phyloP scores from a whole-genome alignment of 176 grass and related monocot species.

The Puccinellia tenuiflora region DNA sequence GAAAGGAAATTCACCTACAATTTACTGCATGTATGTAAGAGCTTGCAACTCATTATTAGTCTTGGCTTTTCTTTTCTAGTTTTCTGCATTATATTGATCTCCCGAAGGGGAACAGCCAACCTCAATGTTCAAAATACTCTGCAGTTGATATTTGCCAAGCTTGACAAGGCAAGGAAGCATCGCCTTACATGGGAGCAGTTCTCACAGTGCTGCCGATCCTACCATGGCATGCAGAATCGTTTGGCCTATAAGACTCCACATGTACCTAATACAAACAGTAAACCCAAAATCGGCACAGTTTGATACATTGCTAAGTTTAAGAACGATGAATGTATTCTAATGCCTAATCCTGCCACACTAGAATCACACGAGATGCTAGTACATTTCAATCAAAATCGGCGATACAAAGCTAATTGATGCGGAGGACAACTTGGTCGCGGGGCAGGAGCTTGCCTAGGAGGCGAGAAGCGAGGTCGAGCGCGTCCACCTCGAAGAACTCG shows the following conservation, averaged over 20 bases:
- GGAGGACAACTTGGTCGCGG: conserved; percentile 61
- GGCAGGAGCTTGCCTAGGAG: conserved; percentile 90
- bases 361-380: neutral
- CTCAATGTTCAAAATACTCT: neutral
- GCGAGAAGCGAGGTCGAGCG: conserved; percentile 75
- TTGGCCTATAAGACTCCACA: conserved; percentile 85
- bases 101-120: neutral
- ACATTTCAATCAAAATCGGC: neutral
- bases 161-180: neutral
- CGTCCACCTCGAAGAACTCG: conserved; percentile 71
- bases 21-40: too few relatives aligned
- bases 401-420: too few relatives aligned
- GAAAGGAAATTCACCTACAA: too few relatives aligned
- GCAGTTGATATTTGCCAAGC: neutral
- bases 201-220: conserved; percentile 65
- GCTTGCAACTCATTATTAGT: too few relatives aligned
- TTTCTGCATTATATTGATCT: too few relatives aligned
- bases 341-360: neutral
- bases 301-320: neutral
- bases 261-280: neutral
- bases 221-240: conserved; percentile 87
- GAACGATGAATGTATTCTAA: neutral
- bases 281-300: neutral
- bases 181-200: conserved; percentile 63
- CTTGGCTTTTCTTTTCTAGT: too few relatives aligned